Evolutionary conservation across 345 rosid genomes (phyloP), one percentile per base, ranked within the genome.

Genomic region (Aquilaria malaccensis): DNA sequence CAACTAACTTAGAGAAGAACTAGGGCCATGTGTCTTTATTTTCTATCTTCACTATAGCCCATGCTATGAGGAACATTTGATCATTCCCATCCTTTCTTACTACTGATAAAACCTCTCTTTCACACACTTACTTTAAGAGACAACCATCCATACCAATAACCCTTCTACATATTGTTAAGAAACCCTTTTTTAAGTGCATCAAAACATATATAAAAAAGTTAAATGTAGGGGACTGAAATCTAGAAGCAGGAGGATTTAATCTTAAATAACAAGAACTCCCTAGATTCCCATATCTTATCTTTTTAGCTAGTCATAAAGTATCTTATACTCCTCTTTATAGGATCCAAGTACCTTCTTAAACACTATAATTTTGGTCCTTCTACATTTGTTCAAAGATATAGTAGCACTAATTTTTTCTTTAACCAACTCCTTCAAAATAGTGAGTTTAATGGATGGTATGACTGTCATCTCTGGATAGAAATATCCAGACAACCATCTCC

Each of bases 71-170:
- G n/a, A 5, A 51, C 12, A 51, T 51, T 0, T 13, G 5, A n/a
- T 51, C 54, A 51, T 2, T 51, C 4, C 6, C 54, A 51, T 51
- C 54, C 1, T 4, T 51, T 7, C 54, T 15, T 15, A 51, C 2
- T 10, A 2, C 54, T 7, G 54, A 7, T 51, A 51, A 11, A 51
- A 51, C n/a, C n/a, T 10, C n/a, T 0, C 54, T 15, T n/a, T 6
- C n/a, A n/a, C n/a, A 13, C 15, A 2, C 2, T 51, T 15, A 12
- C 15, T 51, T 51, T 15, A 51, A 13, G n/a, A 51, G n/a, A 51
- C 54, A 51, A 51, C 54, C 54, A 51, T 51, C 54, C 2, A 51
- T 6, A 13, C 54, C n/a, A 51, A 51, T 51, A 51, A 51, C n/a
- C 11, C n/a, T 11, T 51, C 13, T 51, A n/a, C 54, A 51, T 22